Conservation (phyloP, 352 stramenopile genomes). For the Globisporangium abappressorium region DNA sequence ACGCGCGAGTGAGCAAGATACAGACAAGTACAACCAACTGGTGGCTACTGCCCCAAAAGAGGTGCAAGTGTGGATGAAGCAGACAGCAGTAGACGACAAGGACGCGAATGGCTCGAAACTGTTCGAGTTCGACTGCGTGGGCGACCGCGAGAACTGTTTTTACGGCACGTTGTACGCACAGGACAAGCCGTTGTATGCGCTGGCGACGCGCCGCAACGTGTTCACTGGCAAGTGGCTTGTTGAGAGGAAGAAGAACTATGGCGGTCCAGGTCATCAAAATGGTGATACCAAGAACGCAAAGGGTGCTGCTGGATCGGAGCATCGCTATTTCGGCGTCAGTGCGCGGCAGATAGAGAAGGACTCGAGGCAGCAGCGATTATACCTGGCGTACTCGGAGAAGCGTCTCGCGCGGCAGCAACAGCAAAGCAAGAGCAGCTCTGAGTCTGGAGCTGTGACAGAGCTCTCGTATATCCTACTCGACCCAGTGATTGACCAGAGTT, state of each 20-base stretch:
- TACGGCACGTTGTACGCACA: slow-evolving; percentile 67
- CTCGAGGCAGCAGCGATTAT: slow-evolving; percentile 41
- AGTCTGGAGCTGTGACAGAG: slow-evolving; percentile 17
- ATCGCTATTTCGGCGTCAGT: slow-evolving; percentile 55
- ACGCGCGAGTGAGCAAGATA: not conserved
- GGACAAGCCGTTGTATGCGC: slow-evolving; percentile 58
- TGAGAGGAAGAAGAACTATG: slow-evolving; percentile 11
- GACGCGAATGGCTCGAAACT: slow-evolving; percentile 27
- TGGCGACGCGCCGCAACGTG: slow-evolving; percentile 49
- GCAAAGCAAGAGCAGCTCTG: not conserved
- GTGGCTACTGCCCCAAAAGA: slow-evolving; percentile 5
- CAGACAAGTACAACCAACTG: not conserved
- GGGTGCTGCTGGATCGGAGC: not conserved
- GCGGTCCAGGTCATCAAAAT: not conserved
- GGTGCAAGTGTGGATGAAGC: slow-evolving; percentile 15
- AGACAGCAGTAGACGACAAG: not conserved
- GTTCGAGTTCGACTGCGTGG: slow-evolving; percentile 62
- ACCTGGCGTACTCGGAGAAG: slow-evolving; percentile 72
- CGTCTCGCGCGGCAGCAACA: slow-evolving; percentile 23
- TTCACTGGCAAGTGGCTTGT: slow-evolving; percentile 44
- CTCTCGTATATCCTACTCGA: slow-evolving; percentile 66
- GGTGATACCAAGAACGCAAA: slow-evolving; percentile 1
- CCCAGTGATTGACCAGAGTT: slow-evolving; percentile 30
- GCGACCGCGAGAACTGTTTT: slow-evolving; percentile 66
- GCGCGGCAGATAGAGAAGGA: slow-evolving; percentile 42